Base-by-base conservation (phyloP, 495 filamentous ascomycete species). In the Thozetella sp. region DNA sequence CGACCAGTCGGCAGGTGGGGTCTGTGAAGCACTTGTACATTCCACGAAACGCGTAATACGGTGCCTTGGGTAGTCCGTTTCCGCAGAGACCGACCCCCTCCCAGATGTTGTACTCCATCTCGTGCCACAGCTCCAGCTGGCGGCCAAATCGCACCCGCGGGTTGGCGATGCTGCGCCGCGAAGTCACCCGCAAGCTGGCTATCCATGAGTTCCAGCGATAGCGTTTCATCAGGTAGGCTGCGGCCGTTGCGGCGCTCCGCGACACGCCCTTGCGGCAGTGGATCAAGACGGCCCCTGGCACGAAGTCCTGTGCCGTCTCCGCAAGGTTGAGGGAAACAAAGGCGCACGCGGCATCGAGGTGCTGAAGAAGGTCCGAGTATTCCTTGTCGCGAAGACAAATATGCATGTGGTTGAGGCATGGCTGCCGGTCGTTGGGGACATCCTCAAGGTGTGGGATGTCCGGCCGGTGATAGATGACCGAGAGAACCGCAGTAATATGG, bases 251-350 rank as follows among this genome's bases (percentile, higher is more conserved):
- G 4, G 43, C 43, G n/a, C 43, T 48, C 11, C 43, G 43, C 10
- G 43, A 48, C 3, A 48, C n/a, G n/a, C 43, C 43, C 43, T 48
- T 48, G 43, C 43, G 43, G n/a, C 43, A 48, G 43, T 48, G 43
- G 4, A 48, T n/a, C 43, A 48, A n/a, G 9, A 48, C 43, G 9
- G 43, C 43, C 4, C 43, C 43, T 4, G 43, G 9, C 9, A 3
- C 3, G 43, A n/a, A n/a, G n/a, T 48, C 43, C n/a, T 48, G 43
- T 10, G 43, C 43, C 43, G 43, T 48, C 9, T 48, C 43, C 4
- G 6, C 43, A 19, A 48, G 43, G n/a, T 19, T 10, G 6, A 3
- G 3, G 9, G 4, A 4, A n/a, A 48, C 20, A n/a, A 48, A 48
- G 43, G 9, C 3, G n/a, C 9, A 48, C 10, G 43, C n/a, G n/a